Evolutionary conservation across 73 alveolate species (phyloP).

Genomic region (Stentor coeruleus): DNA sequence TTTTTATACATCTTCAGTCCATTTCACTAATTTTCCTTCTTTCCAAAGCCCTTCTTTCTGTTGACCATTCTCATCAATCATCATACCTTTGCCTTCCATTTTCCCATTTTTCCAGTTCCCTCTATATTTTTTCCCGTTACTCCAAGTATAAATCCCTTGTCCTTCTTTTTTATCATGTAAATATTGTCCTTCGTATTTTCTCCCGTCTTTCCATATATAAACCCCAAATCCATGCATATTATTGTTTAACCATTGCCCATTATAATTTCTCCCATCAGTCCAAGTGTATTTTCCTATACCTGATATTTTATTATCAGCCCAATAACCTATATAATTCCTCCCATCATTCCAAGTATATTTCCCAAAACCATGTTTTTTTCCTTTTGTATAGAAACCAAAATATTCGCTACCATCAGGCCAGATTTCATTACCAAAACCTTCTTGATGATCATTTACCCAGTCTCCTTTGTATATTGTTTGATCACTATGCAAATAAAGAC

Average conservation of each 20-base stretch:
- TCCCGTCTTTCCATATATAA: slow-evolving; percentile 81
- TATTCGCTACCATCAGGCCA: slow-evolving; percentile 63
- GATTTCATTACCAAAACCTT: slow-evolving; percentile 47
- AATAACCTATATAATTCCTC: slow-evolving; percentile 39
- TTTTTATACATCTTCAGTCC: not conserved
- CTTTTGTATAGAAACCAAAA: slow-evolving; percentile 41
- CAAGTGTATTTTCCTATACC: slow-evolving; percentile 54
- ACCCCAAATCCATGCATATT: slow-evolving; percentile 62
- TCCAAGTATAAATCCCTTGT: slow-evolving; percentile 59
- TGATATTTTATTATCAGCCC: slow-evolving; percentile 51
- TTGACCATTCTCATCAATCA: slow-evolving; percentile 29
- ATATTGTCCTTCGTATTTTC: slow-evolving; percentile 96
- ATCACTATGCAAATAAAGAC: slow-evolving; percentile 48
- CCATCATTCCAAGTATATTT: slow-evolving; percentile 56
- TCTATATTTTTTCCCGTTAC: slow-evolving; percentile 21
- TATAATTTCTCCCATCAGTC: slow-evolving; percentile 44
- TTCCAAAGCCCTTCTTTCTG: slow-evolving; percentile 7
- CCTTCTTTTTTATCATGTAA: slow-evolving; percentile 79
- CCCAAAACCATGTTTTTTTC: slow-evolving; percentile 51
- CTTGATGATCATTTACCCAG: slow-evolving; percentile 53
- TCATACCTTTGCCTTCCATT: slow-evolving; percentile 38
- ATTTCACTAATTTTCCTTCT: slow-evolving; percentile 16
- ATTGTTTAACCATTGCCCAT: slow-evolving; percentile 43
- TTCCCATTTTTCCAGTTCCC: not conserved
- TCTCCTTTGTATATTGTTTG: slow-evolving; percentile 54